Percentiles rank a stretch among this genome's conserved stretches.
Conservation (phyloP, 345 rosid species). For the Carallia pectinifolia region DNA sequence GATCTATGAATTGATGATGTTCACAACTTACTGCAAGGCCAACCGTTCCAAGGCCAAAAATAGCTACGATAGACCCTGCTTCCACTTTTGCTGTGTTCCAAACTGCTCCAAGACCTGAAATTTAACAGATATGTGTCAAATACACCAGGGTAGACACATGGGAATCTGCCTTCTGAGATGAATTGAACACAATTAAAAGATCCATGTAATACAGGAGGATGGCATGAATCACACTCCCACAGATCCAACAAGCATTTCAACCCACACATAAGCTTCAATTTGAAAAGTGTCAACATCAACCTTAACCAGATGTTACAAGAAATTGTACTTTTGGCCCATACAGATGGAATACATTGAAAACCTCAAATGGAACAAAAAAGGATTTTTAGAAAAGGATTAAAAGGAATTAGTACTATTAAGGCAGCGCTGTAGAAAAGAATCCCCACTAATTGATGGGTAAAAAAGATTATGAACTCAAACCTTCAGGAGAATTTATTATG, state of each 20-base stretch:
- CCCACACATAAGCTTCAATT: too few relatives aligned
- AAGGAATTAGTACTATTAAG: too few relatives aligned
- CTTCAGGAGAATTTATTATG: background rate
- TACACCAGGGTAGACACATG: slow-evolving; percentile 24
- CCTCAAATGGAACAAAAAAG: background rate
- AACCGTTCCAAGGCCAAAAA: slow-evolving; percentile 98
- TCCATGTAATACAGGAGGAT: too few relatives aligned
- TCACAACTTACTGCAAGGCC: slow-evolving; percentile 87
- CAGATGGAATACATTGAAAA: too few relatives aligned
- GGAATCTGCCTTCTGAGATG: background rate
- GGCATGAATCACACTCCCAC: too few relatives aligned
- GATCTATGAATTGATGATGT: background rate
- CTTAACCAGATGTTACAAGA: background rate
- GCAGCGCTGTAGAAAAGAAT: too few relatives aligned
- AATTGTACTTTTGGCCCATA: background rate
- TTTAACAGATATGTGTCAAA: slow-evolving; percentile 6
- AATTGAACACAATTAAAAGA: background rate
- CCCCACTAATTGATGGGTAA: too few relatives aligned
- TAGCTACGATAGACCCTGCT: slow-evolving; percentile 19
- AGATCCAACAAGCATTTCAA: too few relatives aligned
- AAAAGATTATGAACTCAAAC: background rate
- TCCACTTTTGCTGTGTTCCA: slow-evolving; percentile 5
- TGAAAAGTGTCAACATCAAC: background rate
- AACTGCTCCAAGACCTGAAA: slow-evolving; percentile 5
- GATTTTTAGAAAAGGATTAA: background rate